Percentiles rank a stretch among this genome's conserved stretches.
These are phyloP conservation scores for Skeletonema costatum DNA, from an alignment of 108 stramenopile genomes.

Conservation along the genomic window DNA sequence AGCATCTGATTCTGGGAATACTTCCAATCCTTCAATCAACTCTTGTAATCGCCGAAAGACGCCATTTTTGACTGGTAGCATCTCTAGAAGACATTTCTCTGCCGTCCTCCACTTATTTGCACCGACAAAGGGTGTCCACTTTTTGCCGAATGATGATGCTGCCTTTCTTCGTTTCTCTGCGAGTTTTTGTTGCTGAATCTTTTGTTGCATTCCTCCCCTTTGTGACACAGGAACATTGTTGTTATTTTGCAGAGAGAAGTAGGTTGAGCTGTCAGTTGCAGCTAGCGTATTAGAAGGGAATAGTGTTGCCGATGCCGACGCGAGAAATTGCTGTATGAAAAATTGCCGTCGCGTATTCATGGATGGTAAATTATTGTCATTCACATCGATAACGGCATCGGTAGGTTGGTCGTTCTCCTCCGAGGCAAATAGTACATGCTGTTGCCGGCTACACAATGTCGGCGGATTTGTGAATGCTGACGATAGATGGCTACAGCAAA, in stretches of 20 bases:
- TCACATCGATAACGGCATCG: background rate
- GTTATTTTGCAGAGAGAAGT: constrained; percentile 46
- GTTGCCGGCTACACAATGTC: background rate
- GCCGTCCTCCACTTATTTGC: constrained; percentile 34
- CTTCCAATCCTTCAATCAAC: constrained; percentile 47
- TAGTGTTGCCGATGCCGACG: background rate
- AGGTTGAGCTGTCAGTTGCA: constrained; percentile 4
- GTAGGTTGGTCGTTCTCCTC: background rate
- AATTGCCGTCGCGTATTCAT: background rate
- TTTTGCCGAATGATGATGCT: constrained; percentile 9
- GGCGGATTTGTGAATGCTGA: background rate
- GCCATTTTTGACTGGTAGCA: constrained; percentile 75
- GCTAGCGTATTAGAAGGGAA: background rate
- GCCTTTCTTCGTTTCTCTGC: constrained; percentile 22
- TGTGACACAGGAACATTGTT: constrained; percentile 45
- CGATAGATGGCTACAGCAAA: background rate
- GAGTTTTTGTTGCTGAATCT: constrained; percentile 22
- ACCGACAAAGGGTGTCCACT: constrained; percentile 43
- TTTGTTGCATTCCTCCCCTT: constrained; percentile 17
- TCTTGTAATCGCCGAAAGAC: constrained; percentile 68
- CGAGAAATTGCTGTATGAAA: background rate
- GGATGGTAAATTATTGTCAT: background rate
- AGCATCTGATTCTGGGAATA: constrained; percentile 11
- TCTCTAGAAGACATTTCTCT: constrained; percentile 65
- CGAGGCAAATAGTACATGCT: background rate